Base-by-base conservation (phyloP, 164 flowering plant species). In the Tetracentron sinense region DNA sequence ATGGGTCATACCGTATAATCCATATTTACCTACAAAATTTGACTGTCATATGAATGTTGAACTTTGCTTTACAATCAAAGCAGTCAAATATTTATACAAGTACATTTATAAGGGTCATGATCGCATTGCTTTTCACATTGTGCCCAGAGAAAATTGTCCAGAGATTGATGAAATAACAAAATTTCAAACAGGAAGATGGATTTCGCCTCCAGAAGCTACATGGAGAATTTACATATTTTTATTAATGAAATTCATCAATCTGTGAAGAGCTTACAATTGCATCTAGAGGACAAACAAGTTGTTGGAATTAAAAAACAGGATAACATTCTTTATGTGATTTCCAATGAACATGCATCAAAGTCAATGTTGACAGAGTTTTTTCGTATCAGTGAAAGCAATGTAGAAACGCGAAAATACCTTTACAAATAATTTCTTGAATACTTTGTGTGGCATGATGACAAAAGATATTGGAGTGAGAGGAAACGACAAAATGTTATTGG, bases 11-110 rank as follows among this genome's bases (percentile, higher is more conserved):
- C 60, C 63, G 8, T 69, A 69, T n/a, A 55, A 64, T 49, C 63
- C 52, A 7, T 56, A 49, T 27, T 4, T 73, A 0, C 14, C 61
- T 10, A 11, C 54, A 35, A 51, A 10, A 27, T 71, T 30, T 30
- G 42, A 60, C n/a, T 68, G 61, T 38, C 69, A 67, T 26, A 56
- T 75, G 4, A 67, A 63, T 48, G 70, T 67, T 12, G 68, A 69
- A 47, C 49, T 69, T 19, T 69, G 70, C 57, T 66, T 58, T 2
- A 14, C 2, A 0, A 33, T 62, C 1, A 55, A 33, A 29, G 46
- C 11, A 10, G 35, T 64, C 0, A 68, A 72, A 19, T 68, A 72
- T 51, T 16, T 72, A 15, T 67, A 61, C 4, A 68, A 68, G n/a
- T 69, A 73, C 25, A 54, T 73, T 0, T 65, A 51, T 27, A 74